Conservation (phyloP, 306 rosid species). For the Erythrophleum fordii region DNA sequence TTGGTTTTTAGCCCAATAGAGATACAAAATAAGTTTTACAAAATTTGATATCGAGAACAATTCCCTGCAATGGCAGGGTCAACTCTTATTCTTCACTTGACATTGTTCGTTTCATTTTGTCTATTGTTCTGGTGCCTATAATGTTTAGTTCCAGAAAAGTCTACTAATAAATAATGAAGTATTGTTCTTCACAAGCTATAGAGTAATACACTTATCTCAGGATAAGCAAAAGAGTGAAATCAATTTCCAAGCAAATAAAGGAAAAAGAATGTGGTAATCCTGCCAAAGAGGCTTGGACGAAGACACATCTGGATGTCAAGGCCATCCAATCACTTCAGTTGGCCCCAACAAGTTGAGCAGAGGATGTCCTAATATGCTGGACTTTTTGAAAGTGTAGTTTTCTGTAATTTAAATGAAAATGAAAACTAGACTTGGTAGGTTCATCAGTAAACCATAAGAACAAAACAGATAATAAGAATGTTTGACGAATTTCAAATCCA, state of each 20-base stretch:
- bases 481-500: slow-evolving; percentile 12
- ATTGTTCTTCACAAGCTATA: slow-evolving; percentile 8
- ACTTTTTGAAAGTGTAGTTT: slow-evolving; percentile 13
- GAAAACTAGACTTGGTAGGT: slow-evolving; percentile 28
- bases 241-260: not conserved
- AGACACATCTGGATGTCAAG: slow-evolving; percentile 33
- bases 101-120: slow-evolving; percentile 17
- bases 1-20: not conserved
- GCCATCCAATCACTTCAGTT: slow-evolving; percentile 21
- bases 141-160: not conserved
- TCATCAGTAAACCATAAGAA: slow-evolving; percentile 7
- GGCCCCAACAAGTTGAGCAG: not conserved
- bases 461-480: not conserved
- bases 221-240: slow-evolving; percentile 23
- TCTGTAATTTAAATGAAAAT: slow-evolving; percentile 6
- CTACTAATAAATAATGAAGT: slow-evolving; percentile 17
- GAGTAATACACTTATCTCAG: slow-evolving; percentile 21
- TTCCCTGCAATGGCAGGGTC: slow-evolving; percentile 15
- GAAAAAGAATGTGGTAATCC: slow-evolving; percentile 26
- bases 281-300: slow-evolving; percentile 8
- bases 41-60: slow-evolving; percentile 12
- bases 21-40: not conserved
- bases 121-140: slow-evolving; percentile 18
- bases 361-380: slow-evolving; percentile 8
- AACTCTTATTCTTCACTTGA: slow-evolving; percentile 31